Percentiles rank a stretch among this genome's conserved stretches.
Evolutionary conservation across 495 filamentous ascomycete genomes (phyloP).

Genomic region (Lineolata rhizophorae): DNA sequence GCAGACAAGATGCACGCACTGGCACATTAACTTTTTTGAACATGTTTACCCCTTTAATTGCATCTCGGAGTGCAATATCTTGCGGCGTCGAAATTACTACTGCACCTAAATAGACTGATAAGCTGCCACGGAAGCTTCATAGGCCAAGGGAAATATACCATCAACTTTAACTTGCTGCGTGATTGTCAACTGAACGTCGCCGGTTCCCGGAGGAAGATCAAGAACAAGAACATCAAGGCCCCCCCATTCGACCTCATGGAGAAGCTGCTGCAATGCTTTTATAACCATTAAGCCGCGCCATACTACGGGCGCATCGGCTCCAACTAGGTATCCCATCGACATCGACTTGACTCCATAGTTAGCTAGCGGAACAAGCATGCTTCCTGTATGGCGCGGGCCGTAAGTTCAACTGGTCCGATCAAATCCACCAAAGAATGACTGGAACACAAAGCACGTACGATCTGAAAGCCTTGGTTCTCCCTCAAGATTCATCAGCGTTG

Average conservation of each 20-base stretch:
- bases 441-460: too few species aligned
- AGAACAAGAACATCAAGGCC: slow-evolving; percentile 65
- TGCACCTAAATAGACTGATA: slow-evolving; percentile 26
- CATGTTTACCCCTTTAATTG: slow-evolving; percentile 76
- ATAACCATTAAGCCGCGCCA: slow-evolving; percentile 97
- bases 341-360: slow-evolving; percentile 94
- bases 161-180: slow-evolving; percentile 76
- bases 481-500: slow-evolving; percentile 64
- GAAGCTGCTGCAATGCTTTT: slow-evolving; percentile 86
- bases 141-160: slow-evolving; percentile 22
- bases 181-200: slow-evolving; percentile 83
- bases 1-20: too few species aligned
- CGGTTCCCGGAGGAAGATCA: slow-evolving; percentile 84
- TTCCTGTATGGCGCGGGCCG: slow-evolving; percentile 27
- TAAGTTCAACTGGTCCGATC: not conserved
- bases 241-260: slow-evolving; percentile 86
- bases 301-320: slow-evolving; percentile 59
- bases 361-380: slow-evolving; percentile 69
- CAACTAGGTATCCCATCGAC: slow-evolving; percentile 91
- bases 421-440: not conserved
- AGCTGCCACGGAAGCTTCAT: not conserved
- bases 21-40: slow-evolving; percentile 60
- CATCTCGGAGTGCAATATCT: slow-evolving; percentile 71
- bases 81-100: slow-evolving; percentile 91
- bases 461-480: slow-evolving; percentile 46